phyloP scores from a whole-genome alignment of 768 basidiomycete genomes.

The Panus rudis region DNA sequence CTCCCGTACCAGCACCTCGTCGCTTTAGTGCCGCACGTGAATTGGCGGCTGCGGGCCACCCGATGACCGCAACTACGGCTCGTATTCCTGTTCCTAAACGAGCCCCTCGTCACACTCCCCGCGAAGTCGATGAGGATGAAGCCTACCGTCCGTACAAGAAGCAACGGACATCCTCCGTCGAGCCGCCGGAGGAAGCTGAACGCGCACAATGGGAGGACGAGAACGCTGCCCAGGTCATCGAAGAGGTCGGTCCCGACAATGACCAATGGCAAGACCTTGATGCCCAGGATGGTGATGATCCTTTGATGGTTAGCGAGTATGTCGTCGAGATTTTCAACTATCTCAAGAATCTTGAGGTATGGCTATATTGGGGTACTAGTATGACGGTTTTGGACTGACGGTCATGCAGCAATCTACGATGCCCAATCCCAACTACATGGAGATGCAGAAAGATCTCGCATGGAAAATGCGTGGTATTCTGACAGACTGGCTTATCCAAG shows the following conservation, averaged over 20 bases:
- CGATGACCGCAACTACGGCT: slow-evolving; percentile 10
- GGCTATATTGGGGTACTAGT: slow-evolving; percentile 13
- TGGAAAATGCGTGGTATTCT: slow-evolving; percentile 89
- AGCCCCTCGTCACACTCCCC: slow-evolving; percentile 13
- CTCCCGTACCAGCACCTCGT: slow-evolving; percentile 21
- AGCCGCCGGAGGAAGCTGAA: slow-evolving; percentile 41
- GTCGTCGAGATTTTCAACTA: slow-evolving; percentile 92
- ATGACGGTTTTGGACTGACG: neutral
- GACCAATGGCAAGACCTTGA: slow-evolving; percentile 87
- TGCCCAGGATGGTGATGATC: slow-evolving; percentile 86
- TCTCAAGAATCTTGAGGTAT: slow-evolving; percentile 78
- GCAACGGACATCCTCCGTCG: slow-evolving; percentile 67
- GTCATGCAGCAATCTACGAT: slow-evolving; percentile 57
- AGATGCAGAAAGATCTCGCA: slow-evolving; percentile 70
- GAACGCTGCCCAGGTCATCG: slow-evolving; percentile 19
- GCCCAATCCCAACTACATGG: slow-evolving; percentile 83
- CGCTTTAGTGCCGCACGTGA: slow-evolving; percentile 21
- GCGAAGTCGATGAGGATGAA: slow-evolving; percentile 48
- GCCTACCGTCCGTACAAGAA: slow-evolving; percentile 62
- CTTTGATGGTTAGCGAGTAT: slow-evolving; percentile 96
- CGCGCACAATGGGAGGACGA: slow-evolving; percentile 32
- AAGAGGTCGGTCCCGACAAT: slow-evolving; percentile 63
- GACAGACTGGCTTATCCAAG: slow-evolving; percentile 90
- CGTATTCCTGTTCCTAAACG: too few relatives aligned
- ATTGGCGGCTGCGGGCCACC: slow-evolving; percentile 5